phyloP scores from a whole-genome alignment of 225 moss, liverwort and hornwort genomes.

The Climacium dendroides region DNA sequence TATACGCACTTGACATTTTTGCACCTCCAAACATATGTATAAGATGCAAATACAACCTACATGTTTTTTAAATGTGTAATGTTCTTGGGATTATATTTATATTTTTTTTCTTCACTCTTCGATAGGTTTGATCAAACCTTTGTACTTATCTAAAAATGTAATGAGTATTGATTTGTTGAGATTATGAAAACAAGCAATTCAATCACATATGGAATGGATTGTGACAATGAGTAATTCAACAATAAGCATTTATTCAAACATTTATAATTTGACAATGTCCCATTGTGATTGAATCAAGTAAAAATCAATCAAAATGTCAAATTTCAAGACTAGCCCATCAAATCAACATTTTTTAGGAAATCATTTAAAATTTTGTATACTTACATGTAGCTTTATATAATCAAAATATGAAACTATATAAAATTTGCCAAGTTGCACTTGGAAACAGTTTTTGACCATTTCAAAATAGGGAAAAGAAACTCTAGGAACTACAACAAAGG shows the following conservation, averaged over 20 bases:
- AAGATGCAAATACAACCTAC: background rate
- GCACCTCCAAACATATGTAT: background rate
- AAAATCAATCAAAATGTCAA: background rate
- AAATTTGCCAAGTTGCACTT: background rate
- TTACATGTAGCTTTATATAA: background rate
- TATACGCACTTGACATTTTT: background rate
- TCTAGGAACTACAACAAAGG: background rate
- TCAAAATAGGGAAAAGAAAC: background rate
- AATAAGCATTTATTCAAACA: background rate
- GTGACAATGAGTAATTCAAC: background rate
- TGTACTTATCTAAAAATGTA: rapidly evolving
- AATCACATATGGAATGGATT: background rate
- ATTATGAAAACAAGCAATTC: background rate
- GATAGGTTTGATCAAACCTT: background rate
- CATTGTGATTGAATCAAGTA: background rate
- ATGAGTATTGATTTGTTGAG: background rate
- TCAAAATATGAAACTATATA: too few species aligned
- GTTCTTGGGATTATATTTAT: rapidly evolving
- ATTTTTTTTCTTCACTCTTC: background rate
- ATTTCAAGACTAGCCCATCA: too few species aligned
- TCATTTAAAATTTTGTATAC: background rate
- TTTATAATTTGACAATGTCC: background rate
- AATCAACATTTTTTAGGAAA: background rate
- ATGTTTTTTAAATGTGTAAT: background rate
- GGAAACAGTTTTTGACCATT: background rate